Evolutionary conservation across 306 rosid species (phyloP).

Genomic region (Inga laurina): DNA sequence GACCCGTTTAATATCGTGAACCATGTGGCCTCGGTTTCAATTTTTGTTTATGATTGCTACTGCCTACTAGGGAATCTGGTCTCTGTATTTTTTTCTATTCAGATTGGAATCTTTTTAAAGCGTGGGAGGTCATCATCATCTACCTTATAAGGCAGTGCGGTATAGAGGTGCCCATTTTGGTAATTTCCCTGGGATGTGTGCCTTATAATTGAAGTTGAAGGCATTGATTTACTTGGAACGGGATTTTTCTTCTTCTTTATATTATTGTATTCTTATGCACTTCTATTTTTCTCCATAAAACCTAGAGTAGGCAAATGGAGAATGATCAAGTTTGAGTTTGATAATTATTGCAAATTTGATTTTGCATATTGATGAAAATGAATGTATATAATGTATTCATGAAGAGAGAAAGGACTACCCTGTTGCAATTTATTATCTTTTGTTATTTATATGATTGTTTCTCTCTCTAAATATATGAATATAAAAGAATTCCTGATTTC

Average conservation of each 20-base stretch:
- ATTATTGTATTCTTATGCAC: neutral
- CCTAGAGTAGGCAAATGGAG: neutral
- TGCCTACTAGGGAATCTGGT: neutral
- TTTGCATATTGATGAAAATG: neutral
- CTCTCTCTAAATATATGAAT: neutral
- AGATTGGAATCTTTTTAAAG: neutral
- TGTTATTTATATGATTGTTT: neutral
- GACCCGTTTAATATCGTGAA: conserved; percentile 22
- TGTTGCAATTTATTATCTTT: neutral
- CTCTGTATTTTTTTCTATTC: neutral
- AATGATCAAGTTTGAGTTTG: neutral
- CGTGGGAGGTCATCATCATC: neutral
- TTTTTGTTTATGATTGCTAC: neutral
- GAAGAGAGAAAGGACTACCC: neutral
- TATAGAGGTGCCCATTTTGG: neutral
- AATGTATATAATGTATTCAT: neutral
- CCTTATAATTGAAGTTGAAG: neutral
- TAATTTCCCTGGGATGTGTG: neutral
- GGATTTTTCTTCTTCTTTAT: neutral
- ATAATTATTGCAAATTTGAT: neutral
- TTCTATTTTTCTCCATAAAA: neutral
- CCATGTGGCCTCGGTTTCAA: neutral
- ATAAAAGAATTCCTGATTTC: neutral
- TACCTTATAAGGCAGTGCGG: neutral
- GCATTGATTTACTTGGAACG: neutral